A percentile compares a stretch with the other conserved stretches of the same genome.
Evolutionary conservation across 1,284 basidiomycete genomes (phyloP).

Genomic region (Trichosporon inkin): DNA sequence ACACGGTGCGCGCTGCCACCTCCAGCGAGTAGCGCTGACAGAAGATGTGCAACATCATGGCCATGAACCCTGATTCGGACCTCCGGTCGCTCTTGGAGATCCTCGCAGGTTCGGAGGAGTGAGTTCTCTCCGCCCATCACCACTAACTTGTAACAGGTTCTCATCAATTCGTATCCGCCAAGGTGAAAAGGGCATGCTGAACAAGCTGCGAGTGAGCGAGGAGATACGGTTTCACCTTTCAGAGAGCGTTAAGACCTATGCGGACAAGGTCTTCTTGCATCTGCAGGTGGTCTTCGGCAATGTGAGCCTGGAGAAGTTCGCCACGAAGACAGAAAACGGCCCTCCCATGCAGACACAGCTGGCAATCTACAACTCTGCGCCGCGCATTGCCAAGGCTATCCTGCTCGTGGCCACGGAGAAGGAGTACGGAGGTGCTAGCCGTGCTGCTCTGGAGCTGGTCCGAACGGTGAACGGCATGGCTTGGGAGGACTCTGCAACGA

Average conservation of each 20-base stretch:
- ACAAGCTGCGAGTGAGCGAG: slow-evolving; percentile 31
- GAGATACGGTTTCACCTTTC: slow-evolving; percentile 34
- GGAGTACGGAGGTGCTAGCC: slow-evolving; percentile 29
- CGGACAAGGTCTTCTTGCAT: slow-evolving; percentile 48
- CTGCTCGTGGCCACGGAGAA: slow-evolving; percentile 27
- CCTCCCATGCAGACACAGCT: slow-evolving; percentile 31
- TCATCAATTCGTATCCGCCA: slow-evolving; percentile 39
- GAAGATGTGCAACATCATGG: slow-evolving; percentile 32
- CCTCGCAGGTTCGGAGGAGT: slow-evolving; percentile 29
- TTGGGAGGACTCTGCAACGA: slow-evolving; percentile 41
- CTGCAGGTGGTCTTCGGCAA: slow-evolving; percentile 43
- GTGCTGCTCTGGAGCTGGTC: slow-evolving; percentile 34
- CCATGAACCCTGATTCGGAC: slow-evolving; percentile 19
- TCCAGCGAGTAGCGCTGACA: neutral
- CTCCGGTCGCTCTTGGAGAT: slow-evolving; percentile 32
- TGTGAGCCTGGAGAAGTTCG: slow-evolving; percentile 31
- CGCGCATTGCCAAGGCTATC: slow-evolving; percentile 43
- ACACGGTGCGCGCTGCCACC: slow-evolving; percentile 19
- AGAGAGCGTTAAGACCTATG: slow-evolving; percentile 31
- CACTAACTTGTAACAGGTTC: slow-evolving; percentile 27
- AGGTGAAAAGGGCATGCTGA: slow-evolving; percentile 41
- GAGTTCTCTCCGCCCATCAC: slow-evolving; percentile 8
- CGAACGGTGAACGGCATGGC: slow-evolving; percentile 41
- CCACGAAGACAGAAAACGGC: slow-evolving; percentile 27
- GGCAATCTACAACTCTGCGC: slow-evolving; percentile 36